A percentile compares a stretch with the other conserved stretches of the same genome.
These are phyloP conservation scores for Populus hybrid DNA, from an alignment of 441 rosid species.

Conservation along the genomic window DNA sequence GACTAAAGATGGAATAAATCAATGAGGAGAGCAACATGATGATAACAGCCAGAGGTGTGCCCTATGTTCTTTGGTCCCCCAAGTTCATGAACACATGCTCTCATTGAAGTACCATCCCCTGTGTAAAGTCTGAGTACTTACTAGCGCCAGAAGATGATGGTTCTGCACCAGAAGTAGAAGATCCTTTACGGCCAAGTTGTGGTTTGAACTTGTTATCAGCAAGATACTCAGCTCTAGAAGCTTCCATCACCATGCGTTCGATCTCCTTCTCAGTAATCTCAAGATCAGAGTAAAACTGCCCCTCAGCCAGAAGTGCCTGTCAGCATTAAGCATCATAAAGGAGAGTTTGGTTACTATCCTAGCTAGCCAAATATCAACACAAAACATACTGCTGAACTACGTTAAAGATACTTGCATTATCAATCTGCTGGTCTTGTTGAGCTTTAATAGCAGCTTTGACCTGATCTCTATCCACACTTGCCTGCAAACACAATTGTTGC, in stretches of 20 bases:
- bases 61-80: neutral
- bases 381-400: neutral
- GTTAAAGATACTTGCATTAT: constrained; percentile 51
- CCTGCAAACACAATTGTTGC: constrained; percentile 39
- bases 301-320: constrained; percentile 95
- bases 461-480: constrained; percentile 80
- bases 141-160: constrained; percentile 93
- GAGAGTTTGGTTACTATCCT: constrained; percentile 6
- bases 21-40: neutral
- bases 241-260: constrained; percentile 91
- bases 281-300: constrained; percentile 84
- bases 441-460: constrained; percentile 98
- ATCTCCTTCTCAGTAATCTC: constrained; percentile 98
- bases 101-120: neutral
- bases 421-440: constrained; percentile 96
- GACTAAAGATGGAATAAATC: neutral
- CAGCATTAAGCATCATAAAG: neutral
- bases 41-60: neutral
- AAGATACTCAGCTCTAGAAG: constrained; percentile 95
- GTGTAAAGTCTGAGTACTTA: constrained; percentile 34
- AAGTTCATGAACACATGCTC: neutral
- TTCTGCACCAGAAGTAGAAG: constrained; percentile 84
- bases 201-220: constrained; percentile 58
- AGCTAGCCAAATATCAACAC: constrained; percentile 3
- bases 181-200: constrained; percentile 58